phyloP scores from a whole-genome alignment of 2,329 filamentous ascomycete genomes.

The Emmonsiellopsis sp. region DNA sequence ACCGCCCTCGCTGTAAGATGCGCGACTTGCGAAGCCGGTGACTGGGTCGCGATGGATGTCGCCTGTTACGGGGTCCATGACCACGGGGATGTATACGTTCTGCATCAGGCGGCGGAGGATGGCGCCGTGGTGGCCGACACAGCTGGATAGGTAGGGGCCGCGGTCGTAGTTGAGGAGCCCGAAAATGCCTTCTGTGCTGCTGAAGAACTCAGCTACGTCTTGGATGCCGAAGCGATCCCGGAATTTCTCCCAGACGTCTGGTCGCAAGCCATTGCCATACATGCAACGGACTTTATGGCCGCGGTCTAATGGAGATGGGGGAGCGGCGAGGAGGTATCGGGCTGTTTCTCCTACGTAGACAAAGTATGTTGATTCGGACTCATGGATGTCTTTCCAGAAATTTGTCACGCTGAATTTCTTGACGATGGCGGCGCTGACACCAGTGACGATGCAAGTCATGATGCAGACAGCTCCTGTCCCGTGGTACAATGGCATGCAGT shows the following conservation, averaged over 20 bases:
- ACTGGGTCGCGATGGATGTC: constrained; percentile 56
- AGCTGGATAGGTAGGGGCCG: constrained; percentile 53
- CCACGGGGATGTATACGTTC: constrained; percentile 55
- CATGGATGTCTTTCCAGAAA: constrained; percentile 65
- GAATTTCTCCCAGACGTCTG: constrained; percentile 60
- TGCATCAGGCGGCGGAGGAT: constrained; percentile 45
- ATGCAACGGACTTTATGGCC: constrained; percentile 37
- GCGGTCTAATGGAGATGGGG: constrained; percentile 38
- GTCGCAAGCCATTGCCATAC: constrained; percentile 42
- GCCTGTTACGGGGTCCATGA: constrained; percentile 58
- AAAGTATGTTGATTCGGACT: constrained; percentile 58
- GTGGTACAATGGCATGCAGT: constrained; percentile 70
- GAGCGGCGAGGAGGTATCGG: constrained; percentile 61
- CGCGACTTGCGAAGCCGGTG: constrained; percentile 57
- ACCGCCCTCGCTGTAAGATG: constrained; percentile 58
- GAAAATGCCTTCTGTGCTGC: constrained; percentile 64
- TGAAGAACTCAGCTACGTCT: constrained; percentile 66
- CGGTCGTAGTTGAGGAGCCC: constrained; percentile 49
- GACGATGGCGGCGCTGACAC: constrained; percentile 33
- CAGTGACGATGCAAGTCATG: constrained; percentile 45
- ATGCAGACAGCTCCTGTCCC: constrained; percentile 58
- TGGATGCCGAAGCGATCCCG: constrained; percentile 26
- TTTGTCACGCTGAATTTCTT: constrained; percentile 53
- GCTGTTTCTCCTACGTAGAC: constrained; percentile 72
- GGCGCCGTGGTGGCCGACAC: constrained; percentile 63